Evolutionary conservation across 1,284 basidiomycete genomes (phyloP).

Genomic region (Trichosporon ovoides): DNA sequence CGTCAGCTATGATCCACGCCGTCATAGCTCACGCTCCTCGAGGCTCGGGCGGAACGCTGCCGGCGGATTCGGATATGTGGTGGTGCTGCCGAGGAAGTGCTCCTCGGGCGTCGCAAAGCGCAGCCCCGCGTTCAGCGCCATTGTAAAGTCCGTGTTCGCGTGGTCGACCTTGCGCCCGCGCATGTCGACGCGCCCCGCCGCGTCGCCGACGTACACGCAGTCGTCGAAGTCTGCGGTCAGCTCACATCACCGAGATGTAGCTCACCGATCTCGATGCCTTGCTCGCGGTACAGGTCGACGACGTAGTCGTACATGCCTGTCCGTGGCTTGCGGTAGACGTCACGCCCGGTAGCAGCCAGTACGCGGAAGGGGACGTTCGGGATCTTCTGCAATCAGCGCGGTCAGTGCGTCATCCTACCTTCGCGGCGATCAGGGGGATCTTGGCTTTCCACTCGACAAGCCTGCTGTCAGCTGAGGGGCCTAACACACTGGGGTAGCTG

Average conservation of each 20-base stretch:
- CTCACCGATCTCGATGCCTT: slow-evolving; percentile 63
- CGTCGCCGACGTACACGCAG: slow-evolving; percentile 83
- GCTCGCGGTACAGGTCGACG: slow-evolving; percentile 57
- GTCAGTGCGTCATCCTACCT: slow-evolving; percentile 53
- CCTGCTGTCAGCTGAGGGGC: background rate
- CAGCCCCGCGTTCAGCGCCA: slow-evolving; percentile 69
- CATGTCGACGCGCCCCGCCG: slow-evolving; percentile 52
- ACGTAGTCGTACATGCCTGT: slow-evolving; percentile 79
- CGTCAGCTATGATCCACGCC: background rate
- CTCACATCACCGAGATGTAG: slow-evolving; percentile 1
- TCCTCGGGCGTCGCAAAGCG: slow-evolving; percentile 64
- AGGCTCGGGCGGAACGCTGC: slow-evolving; percentile 35
- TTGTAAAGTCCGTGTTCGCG: slow-evolving; percentile 75
- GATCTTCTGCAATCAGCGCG: slow-evolving; percentile 6
- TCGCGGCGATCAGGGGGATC: slow-evolving; percentile 61
- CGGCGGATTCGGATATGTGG: slow-evolving; percentile 35
- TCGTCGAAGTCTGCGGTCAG: slow-evolving; percentile 56
- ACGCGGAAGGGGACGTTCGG: slow-evolving; percentile 64
- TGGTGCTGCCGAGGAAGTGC: slow-evolving; percentile 64
- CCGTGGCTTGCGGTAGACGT: slow-evolving; percentile 81
- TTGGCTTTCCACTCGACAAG: slow-evolving; percentile 64
- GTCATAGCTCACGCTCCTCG: slow-evolving; percentile 3
- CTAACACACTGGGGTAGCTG: background rate
- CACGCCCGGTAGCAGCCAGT: slow-evolving; percentile 61
- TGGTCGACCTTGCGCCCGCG: slow-evolving; percentile 54